Conservation (phyloP, 176 grass and related monocot genomes). For the Chrysopogon serrulatus region DNA sequence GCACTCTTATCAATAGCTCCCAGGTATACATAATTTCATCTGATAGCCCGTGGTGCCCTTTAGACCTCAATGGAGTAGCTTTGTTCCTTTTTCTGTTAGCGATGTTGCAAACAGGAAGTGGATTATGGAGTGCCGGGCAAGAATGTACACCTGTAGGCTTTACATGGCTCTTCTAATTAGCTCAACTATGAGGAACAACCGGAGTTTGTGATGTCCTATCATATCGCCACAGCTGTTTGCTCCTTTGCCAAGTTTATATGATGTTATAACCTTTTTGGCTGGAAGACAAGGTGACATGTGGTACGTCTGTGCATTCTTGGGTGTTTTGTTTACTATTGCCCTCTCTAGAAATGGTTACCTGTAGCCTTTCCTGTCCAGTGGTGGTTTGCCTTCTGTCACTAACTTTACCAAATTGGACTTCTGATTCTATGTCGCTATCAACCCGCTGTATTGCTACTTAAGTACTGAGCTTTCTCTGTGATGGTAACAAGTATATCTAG, state of each 20-base stretch:
- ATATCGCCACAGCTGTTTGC: slow-evolving; percentile 15
- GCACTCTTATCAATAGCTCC: background rate
- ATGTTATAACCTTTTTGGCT: background rate
- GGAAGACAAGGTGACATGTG: background rate
- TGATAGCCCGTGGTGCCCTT: background rate
- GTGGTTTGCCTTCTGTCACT: background rate
- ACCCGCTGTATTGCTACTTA: slow-evolving; percentile 9
- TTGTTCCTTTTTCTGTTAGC: slow-evolving; percentile 30
- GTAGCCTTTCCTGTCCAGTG: slow-evolving; percentile 15
- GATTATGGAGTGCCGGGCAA: slow-evolving; percentile 22
- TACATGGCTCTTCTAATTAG: slow-evolving; percentile 4
- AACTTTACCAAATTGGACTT: background rate
- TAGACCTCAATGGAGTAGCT: slow-evolving; percentile 12
- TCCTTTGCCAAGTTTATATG: slow-evolving; percentile 1
- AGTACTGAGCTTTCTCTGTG: slow-evolving; percentile 6
- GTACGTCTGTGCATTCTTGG: background rate
- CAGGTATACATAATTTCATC: background rate
- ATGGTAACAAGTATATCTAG: slow-evolving; percentile 2
- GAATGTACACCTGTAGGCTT: slow-evolving; percentile 29
- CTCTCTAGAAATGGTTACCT: slow-evolving; percentile 35
- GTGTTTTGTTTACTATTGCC: slow-evolving; percentile 15
- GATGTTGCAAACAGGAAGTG: slow-evolving; percentile 27
- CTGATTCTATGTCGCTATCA: slow-evolving; percentile 33
- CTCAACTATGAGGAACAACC: background rate
- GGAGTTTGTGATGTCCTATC: slow-evolving; percentile 3